These are phyloP conservation scores for Chaetomium globosum DNA, from an alignment of 2,329 filamentous ascomycete genomes.

Conservation along the genomic window DNA sequence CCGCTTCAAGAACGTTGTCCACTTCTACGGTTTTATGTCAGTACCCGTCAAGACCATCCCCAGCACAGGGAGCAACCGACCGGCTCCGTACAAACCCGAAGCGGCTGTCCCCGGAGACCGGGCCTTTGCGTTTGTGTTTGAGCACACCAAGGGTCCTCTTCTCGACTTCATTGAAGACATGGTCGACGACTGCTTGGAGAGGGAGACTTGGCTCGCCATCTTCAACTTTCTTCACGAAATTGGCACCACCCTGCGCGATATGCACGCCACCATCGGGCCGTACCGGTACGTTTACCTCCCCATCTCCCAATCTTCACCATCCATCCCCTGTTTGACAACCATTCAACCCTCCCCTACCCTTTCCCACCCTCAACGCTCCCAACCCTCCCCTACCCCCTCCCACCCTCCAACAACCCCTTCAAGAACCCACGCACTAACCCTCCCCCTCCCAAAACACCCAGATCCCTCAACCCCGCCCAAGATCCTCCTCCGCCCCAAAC, in stretches of 20 bases:
- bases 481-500: not conserved
- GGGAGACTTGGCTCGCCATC: not conserved
- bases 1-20: not conserved
- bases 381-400: not conserved
- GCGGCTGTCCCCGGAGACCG: not conserved
- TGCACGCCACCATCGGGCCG: not conserved
- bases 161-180: too few relatives aligned
- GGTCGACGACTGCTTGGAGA: not conserved
- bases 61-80: not conserved
- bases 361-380: not conserved
- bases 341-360: not conserved
- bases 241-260: conserved; percentile 4
- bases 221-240: conserved; percentile 2
- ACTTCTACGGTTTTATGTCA: conserved; percentile 4
- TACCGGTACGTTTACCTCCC: not conserved
- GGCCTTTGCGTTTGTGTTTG: conserved; percentile 12
- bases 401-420: too few relatives aligned
- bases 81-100: too few relatives aligned
- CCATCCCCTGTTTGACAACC: not conserved
- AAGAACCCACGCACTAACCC: not conserved
- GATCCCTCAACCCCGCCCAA: conserved; percentile 4
- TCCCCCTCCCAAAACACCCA: not conserved
- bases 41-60: not conserved
- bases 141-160: not conserved
- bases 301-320: not conserved